Base-by-base conservation (phyloP, 805 yeast genomes). In the Ogataea dorogensis region DNA sequence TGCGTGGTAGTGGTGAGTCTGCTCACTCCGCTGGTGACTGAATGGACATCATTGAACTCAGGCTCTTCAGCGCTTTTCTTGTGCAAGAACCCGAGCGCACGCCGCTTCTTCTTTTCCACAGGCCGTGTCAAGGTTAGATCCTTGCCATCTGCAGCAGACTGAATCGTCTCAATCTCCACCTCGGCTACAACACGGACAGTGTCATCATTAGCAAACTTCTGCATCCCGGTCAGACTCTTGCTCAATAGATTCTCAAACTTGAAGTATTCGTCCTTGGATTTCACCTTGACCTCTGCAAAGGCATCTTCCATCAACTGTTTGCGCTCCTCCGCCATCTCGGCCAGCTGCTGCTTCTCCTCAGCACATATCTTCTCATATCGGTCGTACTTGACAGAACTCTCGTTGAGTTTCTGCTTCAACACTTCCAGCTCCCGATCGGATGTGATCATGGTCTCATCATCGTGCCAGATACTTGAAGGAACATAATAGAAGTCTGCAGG, bases 401-500 rank as follows among this genome's bases (percentile, higher is more conserved):
- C 42, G 42, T 74, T 73, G 41, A 85, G 62, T 34, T 64, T 63
- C 38, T 67, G 64, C 54, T 75, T 78, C 53, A 84, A 62, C 24
- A 72, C 75, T 5, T 73, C 67, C 34, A 81, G 62, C 51, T 79
- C 86, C 5, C 69, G 71, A 28, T 73, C 71, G 5, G 72, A 67
- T 1, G 78, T 71, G 44, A 81, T 70, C 52, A 85, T 71, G 22
- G 74, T 65, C 46, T 87, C 96, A 60, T 93, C 97, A 54, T 93
- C 98, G 61, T 91, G 98, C 98, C 98, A 93, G 26, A 93, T 81
- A 19, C 88, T 80, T 17, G 95, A 81, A 1, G 98, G 96, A 44
- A 85, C 74, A 53, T 84, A 93, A 47, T 77, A 71, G 54, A 84
- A 86, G 63, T 91, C 98, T 5, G 66, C 67, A 1, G 97, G 98